Evolutionary conservation across 2,329 filamentous ascomycete genomes (phyloP).

Genomic region (Fusarium ramigenum): DNA sequence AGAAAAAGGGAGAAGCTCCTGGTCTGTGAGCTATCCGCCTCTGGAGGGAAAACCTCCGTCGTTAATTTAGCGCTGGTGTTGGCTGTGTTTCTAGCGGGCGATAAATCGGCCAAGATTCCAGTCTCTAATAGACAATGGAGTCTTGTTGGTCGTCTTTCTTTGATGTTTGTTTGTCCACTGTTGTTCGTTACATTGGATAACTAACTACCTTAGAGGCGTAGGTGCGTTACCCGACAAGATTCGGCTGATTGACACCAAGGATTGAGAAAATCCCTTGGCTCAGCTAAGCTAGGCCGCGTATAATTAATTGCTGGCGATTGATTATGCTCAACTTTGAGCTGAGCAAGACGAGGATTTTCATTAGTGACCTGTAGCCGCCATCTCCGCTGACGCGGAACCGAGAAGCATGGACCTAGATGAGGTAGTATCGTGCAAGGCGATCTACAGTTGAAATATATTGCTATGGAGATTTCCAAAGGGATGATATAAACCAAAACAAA

Average conservation of each 20-base stretch:
- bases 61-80: conserved; percentile 3
- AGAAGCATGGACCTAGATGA: conserved; percentile 12
- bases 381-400: conserved; percentile 4
- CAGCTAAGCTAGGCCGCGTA: neutral
- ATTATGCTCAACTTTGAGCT: conserved; percentile 10
- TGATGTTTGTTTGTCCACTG: neutral
- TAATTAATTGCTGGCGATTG: neutral
- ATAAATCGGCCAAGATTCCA: conserved; percentile 14
- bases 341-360: neutral
- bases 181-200: neutral
- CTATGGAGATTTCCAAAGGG: conserved; percentile 4
- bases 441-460: conserved; percentile 7
- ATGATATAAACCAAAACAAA: neutral
- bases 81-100: conserved; percentile 1
- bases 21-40: neutral
- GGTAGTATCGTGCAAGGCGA: conserved; percentile 27
- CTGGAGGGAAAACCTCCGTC: neutral
- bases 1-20: neutral
- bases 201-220: neutral
- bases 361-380: neutral
- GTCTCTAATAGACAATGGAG: neutral
- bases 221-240: neutral
- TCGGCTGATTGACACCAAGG: conserved; percentile 30
- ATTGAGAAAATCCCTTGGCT: conserved; percentile 5
- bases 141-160: neutral